A percentile compares a stretch with the other conserved stretches of the same genome.
Conservation (phyloP, 2,329 filamentous ascomycete species). For the Aspergillus neoniger region DNA sequence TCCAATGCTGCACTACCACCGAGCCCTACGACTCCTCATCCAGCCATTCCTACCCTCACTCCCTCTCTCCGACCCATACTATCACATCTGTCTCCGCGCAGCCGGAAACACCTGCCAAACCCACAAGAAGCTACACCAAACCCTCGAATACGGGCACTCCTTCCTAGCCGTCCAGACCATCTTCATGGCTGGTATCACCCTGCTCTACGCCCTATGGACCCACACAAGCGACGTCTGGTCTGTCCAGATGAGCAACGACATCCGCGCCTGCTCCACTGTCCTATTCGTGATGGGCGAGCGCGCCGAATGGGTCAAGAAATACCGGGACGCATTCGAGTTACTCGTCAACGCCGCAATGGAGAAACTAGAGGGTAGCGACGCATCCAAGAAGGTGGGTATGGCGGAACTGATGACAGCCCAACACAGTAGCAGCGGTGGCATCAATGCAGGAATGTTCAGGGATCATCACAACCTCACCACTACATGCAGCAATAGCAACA, state of each 20-base stretch:
- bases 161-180: conserved; percentile 43
- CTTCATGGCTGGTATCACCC: conserved; percentile 42
- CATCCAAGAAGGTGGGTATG: conserved; percentile 37
- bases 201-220: conserved; percentile 44
- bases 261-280: conserved; percentile 52
- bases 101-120: conserved; percentile 42
- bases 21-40: conserved; percentile 52
- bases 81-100: conserved; percentile 44
- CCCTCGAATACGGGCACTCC: conserved; percentile 42
- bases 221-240: conserved; percentile 51
- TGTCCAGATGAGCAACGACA: conserved; percentile 52
- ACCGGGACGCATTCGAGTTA: conserved; percentile 52
- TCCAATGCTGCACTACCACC: conserved; percentile 53
- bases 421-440: conserved; percentile 14
- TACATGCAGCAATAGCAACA: conserved; percentile 5
- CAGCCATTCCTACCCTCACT: conserved; percentile 54
- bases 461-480: conserved; percentile 7
- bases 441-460: conserved; percentile 18
- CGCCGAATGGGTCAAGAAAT: conserved; percentile 51
- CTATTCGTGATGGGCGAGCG: conserved; percentile 55
- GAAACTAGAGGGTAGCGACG: conserved; percentile 45
- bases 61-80: conserved; percentile 49
- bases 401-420: conserved; percentile 46
- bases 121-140: conserved; percentile 42
- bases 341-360: conserved; percentile 52